Percentiles rank a stretch among this genome's conserved stretches.
These are phyloP conservation scores for Heliocybe sulcata DNA, from an alignment of 1,284 basidiomycete species.

Conservation along the genomic window DNA sequence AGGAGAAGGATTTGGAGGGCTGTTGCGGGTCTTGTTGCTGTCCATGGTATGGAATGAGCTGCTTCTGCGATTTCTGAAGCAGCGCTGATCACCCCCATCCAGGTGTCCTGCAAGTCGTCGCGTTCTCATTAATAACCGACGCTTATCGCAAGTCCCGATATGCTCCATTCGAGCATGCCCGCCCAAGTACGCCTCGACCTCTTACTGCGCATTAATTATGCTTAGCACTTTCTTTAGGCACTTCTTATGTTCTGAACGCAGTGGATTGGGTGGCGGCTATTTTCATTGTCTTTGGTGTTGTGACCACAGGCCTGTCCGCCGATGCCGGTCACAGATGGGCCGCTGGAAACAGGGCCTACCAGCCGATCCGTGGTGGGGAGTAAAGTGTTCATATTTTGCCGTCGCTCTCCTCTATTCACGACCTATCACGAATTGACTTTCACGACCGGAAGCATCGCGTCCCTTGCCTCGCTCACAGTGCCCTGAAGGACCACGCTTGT, in stretches of 20 bases:
- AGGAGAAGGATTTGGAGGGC: constrained; percentile 69
- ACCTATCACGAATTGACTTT: background rate
- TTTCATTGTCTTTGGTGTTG: constrained; percentile 42
- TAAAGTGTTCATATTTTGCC: background rate
- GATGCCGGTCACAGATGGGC: constrained; percentile 66
- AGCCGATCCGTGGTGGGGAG: constrained; percentile 30
- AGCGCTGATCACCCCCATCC: constrained; percentile 4
- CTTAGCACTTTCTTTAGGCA: constrained; percentile 28
- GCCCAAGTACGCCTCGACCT: constrained; percentile 40
- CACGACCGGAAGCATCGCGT: background rate
- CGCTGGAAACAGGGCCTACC: constrained; percentile 66
- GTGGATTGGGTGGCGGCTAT: constrained; percentile 55
- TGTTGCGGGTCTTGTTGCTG: constrained; percentile 50
- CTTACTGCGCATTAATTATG: background rate
- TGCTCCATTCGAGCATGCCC: constrained; percentile 48
- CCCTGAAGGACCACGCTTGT: background rate
- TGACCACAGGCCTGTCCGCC: constrained; percentile 60
- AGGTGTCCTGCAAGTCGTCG: constrained; percentile 55
- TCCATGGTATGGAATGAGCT: constrained; percentile 41
- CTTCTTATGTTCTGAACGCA: constrained; percentile 49
- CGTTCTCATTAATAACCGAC: constrained; percentile 62
- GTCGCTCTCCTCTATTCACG: background rate
- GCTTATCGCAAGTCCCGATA: constrained; percentile 39
- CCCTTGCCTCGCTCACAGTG: background rate
- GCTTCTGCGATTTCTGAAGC: background rate